Evolutionary conservation across 140 eudicot species (phyloP).

Genomic region (Oenanthe javanica): DNA sequence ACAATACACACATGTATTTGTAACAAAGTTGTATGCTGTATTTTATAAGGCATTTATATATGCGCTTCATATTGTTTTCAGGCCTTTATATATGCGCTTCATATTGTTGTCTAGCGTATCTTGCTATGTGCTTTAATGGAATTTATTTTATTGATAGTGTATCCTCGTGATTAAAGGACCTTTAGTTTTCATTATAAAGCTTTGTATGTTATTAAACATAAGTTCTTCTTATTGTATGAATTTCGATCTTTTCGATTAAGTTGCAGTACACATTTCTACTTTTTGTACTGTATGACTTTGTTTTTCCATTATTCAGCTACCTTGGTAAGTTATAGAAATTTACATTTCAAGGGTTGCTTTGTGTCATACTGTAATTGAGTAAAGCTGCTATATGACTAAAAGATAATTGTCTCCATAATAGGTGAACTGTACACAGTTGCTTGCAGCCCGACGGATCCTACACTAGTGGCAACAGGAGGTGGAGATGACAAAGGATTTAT

Average conservation of each 20-base stretch:
- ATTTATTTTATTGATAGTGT: neutral
- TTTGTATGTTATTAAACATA: neutral
- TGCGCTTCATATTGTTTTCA: neutral
- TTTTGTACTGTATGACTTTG: neutral
- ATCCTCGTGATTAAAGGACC: neutral
- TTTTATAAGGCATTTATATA: neutral
- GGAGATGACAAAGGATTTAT: conserved; percentile 93
- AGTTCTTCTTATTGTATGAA: neutral
- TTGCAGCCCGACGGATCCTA: conserved; percentile 82
- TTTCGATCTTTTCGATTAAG: neutral
- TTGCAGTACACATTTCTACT: neutral
- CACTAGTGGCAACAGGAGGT: conserved; percentile 91
- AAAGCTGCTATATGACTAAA: neutral
- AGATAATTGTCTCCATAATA: conserved; percentile 14
- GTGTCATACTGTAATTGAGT: neutral
- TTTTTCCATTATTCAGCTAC: neutral
- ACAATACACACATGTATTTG: neutral
- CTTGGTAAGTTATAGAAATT: neutral
- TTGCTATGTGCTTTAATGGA: neutral
- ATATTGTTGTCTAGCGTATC: neutral
- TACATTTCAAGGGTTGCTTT: neutral
- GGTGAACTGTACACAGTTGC: conserved; percentile 87
- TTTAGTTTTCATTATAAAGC: neutral
- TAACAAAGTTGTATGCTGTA: neutral
- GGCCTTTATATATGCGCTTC: neutral